A percentile compares a stretch with the other conserved stretches of the same genome.
Evolutionary conservation across 371 early-diverging fungal species (phyloP).

Genomic region (Actinomortierella ambigua): DNA sequence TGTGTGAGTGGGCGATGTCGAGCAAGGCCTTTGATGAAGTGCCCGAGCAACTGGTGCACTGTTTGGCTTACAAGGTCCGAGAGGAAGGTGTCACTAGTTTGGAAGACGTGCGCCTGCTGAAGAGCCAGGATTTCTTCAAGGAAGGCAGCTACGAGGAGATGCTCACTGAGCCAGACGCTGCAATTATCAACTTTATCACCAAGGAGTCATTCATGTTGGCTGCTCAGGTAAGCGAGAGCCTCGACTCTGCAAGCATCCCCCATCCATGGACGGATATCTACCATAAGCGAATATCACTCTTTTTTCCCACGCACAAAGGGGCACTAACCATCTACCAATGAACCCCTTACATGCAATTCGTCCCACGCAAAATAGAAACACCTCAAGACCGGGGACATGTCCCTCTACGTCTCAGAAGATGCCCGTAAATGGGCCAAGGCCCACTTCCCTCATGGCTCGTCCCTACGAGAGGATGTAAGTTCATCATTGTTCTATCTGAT

Average conservation of each 20-base stretch:
- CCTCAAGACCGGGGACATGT: slow-evolving; percentile 51
- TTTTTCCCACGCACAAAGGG: neutral
- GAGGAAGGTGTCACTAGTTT: slow-evolving; percentile 47
- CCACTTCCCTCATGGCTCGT: slow-evolving; percentile 59
- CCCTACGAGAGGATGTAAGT: slow-evolving; percentile 37
- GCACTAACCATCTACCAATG: neutral
- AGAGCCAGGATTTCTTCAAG: slow-evolving; percentile 65
- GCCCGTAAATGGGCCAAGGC: slow-evolving; percentile 69
- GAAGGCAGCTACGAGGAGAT: slow-evolving; percentile 21
- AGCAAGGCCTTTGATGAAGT: slow-evolving; percentile 56
- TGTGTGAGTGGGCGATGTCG: slow-evolving; percentile 74
- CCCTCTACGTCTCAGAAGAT: slow-evolving; percentile 63
- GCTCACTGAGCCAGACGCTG: slow-evolving; percentile 17
- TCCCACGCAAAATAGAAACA: slow-evolving; percentile 38
- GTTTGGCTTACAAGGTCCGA: slow-evolving; percentile 58
- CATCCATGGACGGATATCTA: too few relatives aligned
- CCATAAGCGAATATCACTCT: neutral
- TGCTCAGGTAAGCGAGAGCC: slow-evolving; percentile 54
- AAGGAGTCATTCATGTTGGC: slow-evolving; percentile 72
- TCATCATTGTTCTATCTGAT: slow-evolving; percentile 11
- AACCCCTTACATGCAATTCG: neutral
- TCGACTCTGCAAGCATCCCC: neutral
- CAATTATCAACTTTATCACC: slow-evolving; percentile 68
- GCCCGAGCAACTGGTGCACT: slow-evolving; percentile 65
- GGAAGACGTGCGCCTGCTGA: slow-evolving; percentile 60